Evolutionary conservation across 345 rosid genomes (phyloP).

Genomic region (Acer negundo): DNA sequence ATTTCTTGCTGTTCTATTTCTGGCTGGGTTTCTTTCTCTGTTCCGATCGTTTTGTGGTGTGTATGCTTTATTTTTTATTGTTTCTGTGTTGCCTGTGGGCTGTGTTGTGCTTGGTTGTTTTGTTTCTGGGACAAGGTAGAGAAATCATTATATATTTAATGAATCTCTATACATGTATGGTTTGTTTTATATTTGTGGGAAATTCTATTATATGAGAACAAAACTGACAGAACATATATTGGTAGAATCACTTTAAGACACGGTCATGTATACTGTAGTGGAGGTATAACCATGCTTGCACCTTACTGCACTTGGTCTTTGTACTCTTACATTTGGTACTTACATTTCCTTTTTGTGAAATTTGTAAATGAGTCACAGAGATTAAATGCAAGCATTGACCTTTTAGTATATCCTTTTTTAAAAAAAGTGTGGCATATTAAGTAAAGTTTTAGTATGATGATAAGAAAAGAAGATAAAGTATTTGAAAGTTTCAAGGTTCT

Average conservation of each 20-base stretch:
- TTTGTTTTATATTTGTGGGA: too few species aligned
- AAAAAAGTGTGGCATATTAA: neutral
- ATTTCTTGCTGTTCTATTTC: constrained; percentile 20
- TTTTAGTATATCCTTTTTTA: neutral
- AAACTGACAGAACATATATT: neutral
- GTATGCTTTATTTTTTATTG: too few species aligned
- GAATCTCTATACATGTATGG: neutral
- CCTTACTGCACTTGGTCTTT: neutral
- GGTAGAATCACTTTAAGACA: neutral
- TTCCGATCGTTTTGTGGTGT: too few species aligned
- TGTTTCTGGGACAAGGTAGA: neutral
- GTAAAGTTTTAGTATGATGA: neutral
- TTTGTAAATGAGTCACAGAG: neutral
- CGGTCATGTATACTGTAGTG: neutral
- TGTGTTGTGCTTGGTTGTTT: too few species aligned
- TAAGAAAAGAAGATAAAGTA: neutral
- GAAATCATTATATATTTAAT: too few species aligned
- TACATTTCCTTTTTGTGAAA: neutral
- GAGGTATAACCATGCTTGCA: neutral
- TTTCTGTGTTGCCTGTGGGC: too few species aligned
- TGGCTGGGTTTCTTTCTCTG: too few species aligned
- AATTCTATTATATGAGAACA: too few species aligned
- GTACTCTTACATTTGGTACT: neutral
- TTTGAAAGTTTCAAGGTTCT: neutral
- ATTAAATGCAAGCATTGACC: neutral